Evolutionary conservation across 306 rosid genomes (phyloP).

Genomic region (Luffa aegyptiaca): DNA sequence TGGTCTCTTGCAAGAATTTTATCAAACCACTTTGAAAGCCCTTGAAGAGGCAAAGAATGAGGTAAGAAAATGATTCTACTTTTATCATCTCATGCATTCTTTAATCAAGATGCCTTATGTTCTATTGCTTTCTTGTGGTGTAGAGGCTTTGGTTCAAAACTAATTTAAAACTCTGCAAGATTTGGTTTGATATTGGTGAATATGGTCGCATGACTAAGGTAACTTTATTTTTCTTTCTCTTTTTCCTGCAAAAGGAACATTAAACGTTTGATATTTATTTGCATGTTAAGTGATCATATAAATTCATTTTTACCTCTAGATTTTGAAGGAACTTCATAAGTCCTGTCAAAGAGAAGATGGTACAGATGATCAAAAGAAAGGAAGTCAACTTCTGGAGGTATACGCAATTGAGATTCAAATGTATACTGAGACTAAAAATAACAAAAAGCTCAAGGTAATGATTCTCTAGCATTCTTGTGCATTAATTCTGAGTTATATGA

Average conservation of each 20-base stretch:
- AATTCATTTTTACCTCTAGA: constrained; percentile 35
- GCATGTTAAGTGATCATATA: neutral
- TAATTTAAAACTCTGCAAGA: constrained; percentile 96
- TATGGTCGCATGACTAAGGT: constrained; percentile 99
- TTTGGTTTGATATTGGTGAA: constrained; percentile 96
- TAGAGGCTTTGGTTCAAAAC: constrained; percentile 99
- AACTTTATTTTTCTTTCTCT: neutral
- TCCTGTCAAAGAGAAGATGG: constrained; percentile 97
- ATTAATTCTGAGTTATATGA: neutral
- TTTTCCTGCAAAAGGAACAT: neutral
- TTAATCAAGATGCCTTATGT: neutral
- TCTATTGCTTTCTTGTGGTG: constrained; percentile 13
- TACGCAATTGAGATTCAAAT: constrained; percentile 93
- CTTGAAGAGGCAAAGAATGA: constrained; percentile 99
- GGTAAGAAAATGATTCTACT: constrained; percentile 29
- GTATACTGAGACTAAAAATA: constrained; percentile 96
- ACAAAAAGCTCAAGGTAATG: constrained; percentile 92
- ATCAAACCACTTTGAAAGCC: constrained; percentile 86
- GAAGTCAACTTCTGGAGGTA: constrained; percentile 93
- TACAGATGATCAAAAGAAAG: constrained; percentile 96
- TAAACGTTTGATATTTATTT: neutral
- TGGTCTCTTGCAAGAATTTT: constrained; percentile 85
- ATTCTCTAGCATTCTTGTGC: constrained; percentile 5
- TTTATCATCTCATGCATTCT: neutral
- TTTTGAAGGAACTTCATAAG: constrained; percentile 85